Evolutionary conservation across 208 protist genomes (phyloP).

Genomic region (Endotrypanum monterogeii): DNA sequence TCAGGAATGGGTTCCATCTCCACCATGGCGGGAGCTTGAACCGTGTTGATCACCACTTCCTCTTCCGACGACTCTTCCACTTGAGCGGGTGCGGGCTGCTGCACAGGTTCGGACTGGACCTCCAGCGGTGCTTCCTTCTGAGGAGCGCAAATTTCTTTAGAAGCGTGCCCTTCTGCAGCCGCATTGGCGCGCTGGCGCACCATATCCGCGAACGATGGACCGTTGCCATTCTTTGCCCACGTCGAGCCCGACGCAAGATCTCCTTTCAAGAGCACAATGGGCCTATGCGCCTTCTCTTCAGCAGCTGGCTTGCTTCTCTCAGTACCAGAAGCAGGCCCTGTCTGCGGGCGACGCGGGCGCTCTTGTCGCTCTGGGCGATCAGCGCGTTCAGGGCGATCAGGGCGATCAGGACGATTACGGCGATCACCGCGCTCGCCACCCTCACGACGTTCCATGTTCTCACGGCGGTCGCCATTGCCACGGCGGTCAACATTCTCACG

Average conservation of each 20-base stretch:
- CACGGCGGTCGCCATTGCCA: not conserved
- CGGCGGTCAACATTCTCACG: not conserved
- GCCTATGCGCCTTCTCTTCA: conserved; percentile 27
- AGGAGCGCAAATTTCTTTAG: conserved; percentile 15
- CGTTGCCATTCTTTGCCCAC: conserved; percentile 56
- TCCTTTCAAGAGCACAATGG: conserved; percentile 51
- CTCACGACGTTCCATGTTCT: conserved; percentile 7
- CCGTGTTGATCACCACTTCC: conserved; percentile 19
- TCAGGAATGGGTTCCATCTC: conserved; percentile 40
- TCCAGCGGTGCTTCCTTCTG: conserved; percentile 5
- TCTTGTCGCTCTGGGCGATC: conserved; percentile 8
- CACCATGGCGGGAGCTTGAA: conserved; percentile 32
- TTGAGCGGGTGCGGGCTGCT: conserved; percentile 7
- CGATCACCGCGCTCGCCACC: not conserved
- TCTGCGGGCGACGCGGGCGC: conserved; percentile 17
- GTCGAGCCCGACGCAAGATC: conserved; percentile 36
- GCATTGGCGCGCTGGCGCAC: conserved; percentile 38
- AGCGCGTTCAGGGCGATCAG: conserved; percentile 1
- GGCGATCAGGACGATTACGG: conserved; percentile 1
- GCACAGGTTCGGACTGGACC: conserved; percentile 1
- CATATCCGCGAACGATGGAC: conserved; percentile 69
- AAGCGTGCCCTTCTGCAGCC: conserved; percentile 9
- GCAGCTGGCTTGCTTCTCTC: conserved; percentile 14
- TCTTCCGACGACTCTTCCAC: conserved; percentile 22
- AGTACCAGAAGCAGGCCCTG: conserved; percentile 3